A percentile compares a stretch with the other conserved stretches of the same genome.
phyloP scores from a whole-genome alignment of 1,284 basidiomycete species.

The Naganishia liquefaciens region DNA sequence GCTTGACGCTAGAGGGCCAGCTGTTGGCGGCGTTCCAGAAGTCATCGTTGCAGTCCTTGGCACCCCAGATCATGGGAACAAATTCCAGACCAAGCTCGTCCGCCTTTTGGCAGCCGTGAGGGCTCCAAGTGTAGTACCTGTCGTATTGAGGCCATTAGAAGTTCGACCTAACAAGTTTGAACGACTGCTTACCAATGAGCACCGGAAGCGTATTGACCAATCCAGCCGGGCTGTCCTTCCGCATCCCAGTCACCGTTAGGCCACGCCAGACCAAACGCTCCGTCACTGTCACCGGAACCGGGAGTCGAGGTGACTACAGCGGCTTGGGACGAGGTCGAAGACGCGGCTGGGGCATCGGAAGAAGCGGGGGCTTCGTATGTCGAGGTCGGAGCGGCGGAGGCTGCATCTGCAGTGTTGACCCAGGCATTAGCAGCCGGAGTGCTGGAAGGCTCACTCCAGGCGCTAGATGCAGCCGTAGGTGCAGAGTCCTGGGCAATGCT shows the following conservation, averaged over 20 bases:
- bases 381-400: slow-evolving; percentile 30
- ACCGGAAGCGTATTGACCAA: slow-evolving; percentile 54
- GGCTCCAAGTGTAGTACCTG: slow-evolving; percentile 28
- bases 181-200: slow-evolving; percentile 36
- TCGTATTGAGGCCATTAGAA: not conserved
- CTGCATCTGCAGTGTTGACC: slow-evolving; percentile 29
- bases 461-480: slow-evolving; percentile 37
- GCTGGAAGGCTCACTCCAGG: slow-evolving; percentile 22
- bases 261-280: slow-evolving; percentile 61
- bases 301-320: slow-evolving; percentile 27
- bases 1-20: slow-evolving; percentile 59
- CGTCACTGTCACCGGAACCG: slow-evolving; percentile 26
- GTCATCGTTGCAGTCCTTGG: slow-evolving; percentile 48
- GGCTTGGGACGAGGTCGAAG: slow-evolving; percentile 33
- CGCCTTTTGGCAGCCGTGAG: slow-evolving; percentile 18
- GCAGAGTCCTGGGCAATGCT: slow-evolving; percentile 34
- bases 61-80: slow-evolving; percentile 71
- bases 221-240: slow-evolving; percentile 56
- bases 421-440: slow-evolving; percentile 11
- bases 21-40: slow-evolving; percentile 41
- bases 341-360: slow-evolving; percentile 25
- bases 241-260: slow-evolving; percentile 58
- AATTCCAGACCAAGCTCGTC: slow-evolving; percentile 52
- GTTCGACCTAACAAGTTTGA: not conserved
- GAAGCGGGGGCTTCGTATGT: slow-evolving; percentile 31